phyloP scores from a whole-genome alignment of 2,329 filamentous ascomycete species.

The Akanthomyces uredinophilus region DNA sequence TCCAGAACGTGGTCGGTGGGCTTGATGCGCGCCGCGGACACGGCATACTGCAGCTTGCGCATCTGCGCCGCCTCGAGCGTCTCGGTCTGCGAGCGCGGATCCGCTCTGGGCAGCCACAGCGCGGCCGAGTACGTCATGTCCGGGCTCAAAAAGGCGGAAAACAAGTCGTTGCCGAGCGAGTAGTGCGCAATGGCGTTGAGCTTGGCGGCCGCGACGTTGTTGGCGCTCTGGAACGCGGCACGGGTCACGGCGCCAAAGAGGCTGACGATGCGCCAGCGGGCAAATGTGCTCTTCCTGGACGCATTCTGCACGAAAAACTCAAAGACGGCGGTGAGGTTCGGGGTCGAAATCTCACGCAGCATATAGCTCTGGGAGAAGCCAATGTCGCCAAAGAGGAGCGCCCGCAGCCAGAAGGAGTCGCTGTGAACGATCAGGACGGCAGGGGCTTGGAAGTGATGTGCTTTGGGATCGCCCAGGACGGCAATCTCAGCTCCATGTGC shows the following conservation, averaged over 20 bases:
- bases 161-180: slow-evolving; percentile 72
- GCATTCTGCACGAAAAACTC: slow-evolving; percentile 67
- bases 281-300: slow-evolving; percentile 56
- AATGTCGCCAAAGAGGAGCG: slow-evolving; percentile 68
- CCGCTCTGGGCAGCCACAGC: slow-evolving; percentile 44
- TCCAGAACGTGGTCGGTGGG: slow-evolving; percentile 64
- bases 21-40: slow-evolving; percentile 59
- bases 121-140: slow-evolving; percentile 75
- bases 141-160: slow-evolving; percentile 64
- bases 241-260: slow-evolving; percentile 52
- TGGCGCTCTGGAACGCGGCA: slow-evolving; percentile 51
- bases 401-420: slow-evolving; percentile 65
- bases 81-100: slow-evolving; percentile 43
- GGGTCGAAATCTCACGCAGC: slow-evolving; percentile 63
- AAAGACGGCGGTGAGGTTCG: slow-evolving; percentile 64
- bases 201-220: slow-evolving; percentile 52
- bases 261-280: slow-evolving; percentile 48
- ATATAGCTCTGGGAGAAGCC: slow-evolving; percentile 70
- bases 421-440: slow-evolving; percentile 49
- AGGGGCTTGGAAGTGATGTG: neutral
- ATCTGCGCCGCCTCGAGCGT: slow-evolving; percentile 61
- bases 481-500: neutral
- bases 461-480: slow-evolving; percentile 1
- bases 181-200: slow-evolving; percentile 69
- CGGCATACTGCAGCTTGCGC: slow-evolving; percentile 61